A percentile compares a stretch with the other conserved stretches of the same genome.
These are phyloP conservation scores for Zygotorulaspora danielsina DNA, from an alignment of 805 yeast species.

Conservation along the genomic window DNA sequence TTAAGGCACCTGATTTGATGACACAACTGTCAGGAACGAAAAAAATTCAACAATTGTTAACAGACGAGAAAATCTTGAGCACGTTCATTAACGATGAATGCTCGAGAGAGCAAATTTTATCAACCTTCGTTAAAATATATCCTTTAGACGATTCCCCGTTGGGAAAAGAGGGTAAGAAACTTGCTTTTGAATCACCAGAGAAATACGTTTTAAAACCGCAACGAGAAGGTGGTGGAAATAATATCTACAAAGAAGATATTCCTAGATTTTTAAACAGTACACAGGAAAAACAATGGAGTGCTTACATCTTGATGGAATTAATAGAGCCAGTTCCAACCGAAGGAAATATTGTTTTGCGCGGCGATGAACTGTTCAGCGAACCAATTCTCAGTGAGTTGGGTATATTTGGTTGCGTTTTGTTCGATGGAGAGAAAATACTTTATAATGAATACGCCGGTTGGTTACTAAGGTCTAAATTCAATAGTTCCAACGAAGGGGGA, in stretches of 20 bases:
- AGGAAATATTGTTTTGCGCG: conserved; percentile 66
- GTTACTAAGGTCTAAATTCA: conserved; percentile 82
- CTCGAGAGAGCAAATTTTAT: conserved; percentile 31
- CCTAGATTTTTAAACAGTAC: conserved; percentile 61
- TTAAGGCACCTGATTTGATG: conserved; percentile 85
- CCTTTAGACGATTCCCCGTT: conserved; percentile 72
- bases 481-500: conserved; percentile 92
- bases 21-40: conserved; percentile 93
- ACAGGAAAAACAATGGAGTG: conserved; percentile 75
- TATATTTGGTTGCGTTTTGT: conserved; percentile 75
- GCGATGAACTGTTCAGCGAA: conserved; percentile 58
- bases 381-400: conserved; percentile 89
- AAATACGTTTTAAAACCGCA: conserved; percentile 90
- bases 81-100: conserved; percentile 39
- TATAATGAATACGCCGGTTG: conserved; percentile 75
- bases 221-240: conserved; percentile 98
- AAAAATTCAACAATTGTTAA: conserved; percentile 85
- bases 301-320: conserved; percentile 89
- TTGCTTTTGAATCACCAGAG: conserved; percentile 66
- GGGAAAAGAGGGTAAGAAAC: conserved; percentile 57
- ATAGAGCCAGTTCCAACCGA: conserved; percentile 66
- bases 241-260: conserved; percentile 81
- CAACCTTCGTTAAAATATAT: conserved; percentile 79
- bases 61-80: conserved; percentile 47
- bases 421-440: conserved; percentile 59